These are phyloP conservation scores for Candida ulmi DNA, from an alignment of 805 yeast genomes.

Conservation along the genomic window DNA sequence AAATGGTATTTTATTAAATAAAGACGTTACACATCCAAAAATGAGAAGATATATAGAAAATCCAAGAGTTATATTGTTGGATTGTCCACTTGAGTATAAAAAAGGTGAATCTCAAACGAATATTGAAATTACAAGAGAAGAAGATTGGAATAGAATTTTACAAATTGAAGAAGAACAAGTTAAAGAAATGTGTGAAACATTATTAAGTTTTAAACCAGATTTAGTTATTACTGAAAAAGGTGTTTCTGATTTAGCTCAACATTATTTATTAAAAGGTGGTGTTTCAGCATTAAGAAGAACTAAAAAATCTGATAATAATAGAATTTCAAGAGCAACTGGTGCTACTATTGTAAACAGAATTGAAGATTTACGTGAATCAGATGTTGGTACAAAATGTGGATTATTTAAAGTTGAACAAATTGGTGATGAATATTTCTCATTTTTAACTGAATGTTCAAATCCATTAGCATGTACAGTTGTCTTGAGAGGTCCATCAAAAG, in stretches of 20 bases:
- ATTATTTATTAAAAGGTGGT: constrained; percentile 87
- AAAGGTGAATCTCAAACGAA: constrained; percentile 99
- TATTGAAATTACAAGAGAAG: constrained; percentile 93
- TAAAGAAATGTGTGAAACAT: constrained; percentile 75
- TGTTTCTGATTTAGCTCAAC: constrained; percentile 96
- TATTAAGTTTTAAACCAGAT: constrained; percentile 83
- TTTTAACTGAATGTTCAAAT: constrained; percentile 67
- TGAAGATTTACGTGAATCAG: constrained; percentile 88
- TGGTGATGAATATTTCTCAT: constrained; percentile 96
- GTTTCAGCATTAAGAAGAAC: constrained; percentile 91
- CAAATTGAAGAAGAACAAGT: constrained; percentile 99
- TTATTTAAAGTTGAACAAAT: constrained; percentile 88
- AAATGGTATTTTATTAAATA: constrained; percentile 89
- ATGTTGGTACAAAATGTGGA: constrained; percentile 86
- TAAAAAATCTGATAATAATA: constrained; percentile 90
- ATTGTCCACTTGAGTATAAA: constrained; percentile 96
- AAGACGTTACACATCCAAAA: constrained; percentile 98
- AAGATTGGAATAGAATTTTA: constrained; percentile 91
- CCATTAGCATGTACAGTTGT: constrained; percentile 93
- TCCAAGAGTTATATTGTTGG: constrained; percentile 84
- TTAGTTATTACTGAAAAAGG: constrained; percentile 97
- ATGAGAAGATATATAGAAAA: constrained; percentile 87
- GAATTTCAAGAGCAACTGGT: constrained; percentile 96
- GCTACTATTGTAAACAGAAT: constrained; percentile 95
- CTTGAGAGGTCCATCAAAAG: constrained; percentile 95